Evolutionary conservation across 176 grass and related monocot genomes (phyloP).

Genomic region (Bonia amplexicaulis): DNA sequence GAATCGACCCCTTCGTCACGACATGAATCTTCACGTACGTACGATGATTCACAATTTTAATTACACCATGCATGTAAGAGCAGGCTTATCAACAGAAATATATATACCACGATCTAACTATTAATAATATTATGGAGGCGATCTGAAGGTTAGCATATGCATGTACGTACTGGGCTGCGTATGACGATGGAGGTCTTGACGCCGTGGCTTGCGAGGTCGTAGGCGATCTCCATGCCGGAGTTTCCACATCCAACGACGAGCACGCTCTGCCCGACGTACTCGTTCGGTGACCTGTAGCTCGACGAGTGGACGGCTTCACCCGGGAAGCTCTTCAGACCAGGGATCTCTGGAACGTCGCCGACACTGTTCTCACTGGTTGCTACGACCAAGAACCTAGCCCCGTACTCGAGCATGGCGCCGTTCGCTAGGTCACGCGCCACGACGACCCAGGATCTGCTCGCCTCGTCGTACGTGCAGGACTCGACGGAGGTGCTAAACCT

Average conservation of each 20-base stretch:
- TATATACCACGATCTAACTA: background rate
- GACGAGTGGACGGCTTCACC: conserved; percentile 55
- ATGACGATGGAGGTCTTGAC: conserved; percentile 45
- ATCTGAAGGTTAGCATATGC: background rate
- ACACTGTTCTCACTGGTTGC: conserved; percentile 62
- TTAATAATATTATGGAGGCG: background rate
- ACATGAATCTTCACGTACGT: conserved; percentile 67
- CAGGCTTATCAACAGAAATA: background rate
- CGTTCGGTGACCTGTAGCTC: conserved; percentile 28
- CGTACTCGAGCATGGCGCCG: conserved; percentile 10
- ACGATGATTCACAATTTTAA: background rate
- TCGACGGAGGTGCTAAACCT: conserved; percentile 31
- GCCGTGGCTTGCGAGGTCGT: conserved; percentile 51
- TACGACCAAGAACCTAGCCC: conserved; percentile 48
- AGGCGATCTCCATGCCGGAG: conserved; percentile 74
- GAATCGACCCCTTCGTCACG: conserved; percentile 41
- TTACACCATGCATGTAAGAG: background rate
- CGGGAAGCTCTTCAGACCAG: conserved; percentile 40
- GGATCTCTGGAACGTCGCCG: conserved; percentile 22
- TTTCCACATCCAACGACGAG: conserved; percentile 72
- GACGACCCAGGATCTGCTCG: conserved; percentile 28
- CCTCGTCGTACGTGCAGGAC: conserved; percentile 31
- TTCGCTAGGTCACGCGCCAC: background rate
- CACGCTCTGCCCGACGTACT: conserved; percentile 27
- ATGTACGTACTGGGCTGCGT: conserved; percentile 34